Percentiles rank a stretch among this genome's conserved stretches.
Conservation (phyloP, 164 flowering plant genomes). For the Akebia trifoliata region DNA sequence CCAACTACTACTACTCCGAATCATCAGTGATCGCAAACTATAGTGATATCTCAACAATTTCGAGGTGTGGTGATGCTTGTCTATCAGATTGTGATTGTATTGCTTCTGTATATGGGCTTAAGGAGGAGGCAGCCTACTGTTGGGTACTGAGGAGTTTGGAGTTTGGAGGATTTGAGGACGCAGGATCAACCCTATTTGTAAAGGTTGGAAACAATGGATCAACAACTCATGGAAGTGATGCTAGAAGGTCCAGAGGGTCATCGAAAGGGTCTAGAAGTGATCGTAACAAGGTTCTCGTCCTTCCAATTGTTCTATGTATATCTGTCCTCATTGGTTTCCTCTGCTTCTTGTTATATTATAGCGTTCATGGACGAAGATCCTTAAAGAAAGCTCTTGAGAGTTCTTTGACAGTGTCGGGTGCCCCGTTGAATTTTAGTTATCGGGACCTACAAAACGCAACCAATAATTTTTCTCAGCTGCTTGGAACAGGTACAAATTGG, state of each 20-base stretch:
- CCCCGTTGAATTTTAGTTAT: slow-evolving; percentile 63
- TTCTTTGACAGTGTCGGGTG: slow-evolving; percentile 52
- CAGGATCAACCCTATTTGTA: slow-evolving; percentile 69
- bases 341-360: slow-evolving; percentile 45
- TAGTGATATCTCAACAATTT: slow-evolving; percentile 41
- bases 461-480: slow-evolving; percentile 24
- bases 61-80: slow-evolving; percentile 75
- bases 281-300: slow-evolving; percentile 43
- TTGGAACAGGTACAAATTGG: slow-evolving; percentile 58
- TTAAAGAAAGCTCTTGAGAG: slow-evolving; percentile 39
- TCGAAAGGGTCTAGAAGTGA: slow-evolving; percentile 16
- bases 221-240: background rate
- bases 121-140: slow-evolving; percentile 75
- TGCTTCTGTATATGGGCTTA: slow-evolving; percentile 81
- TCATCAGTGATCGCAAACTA: slow-evolving; percentile 68
- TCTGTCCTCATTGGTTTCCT: slow-evolving; percentile 47
- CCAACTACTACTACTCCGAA: slow-evolving; percentile 63
- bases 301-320: slow-evolving; percentile 65
- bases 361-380: slow-evolving; percentile 34
- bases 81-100: slow-evolving; percentile 71
- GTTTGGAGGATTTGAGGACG: slow-evolving; percentile 78
- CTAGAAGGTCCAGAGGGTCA: slow-evolving; percentile 15
- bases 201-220: slow-evolving; percentile 47
- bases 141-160: slow-evolving; percentile 75
- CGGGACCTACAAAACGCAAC: slow-evolving; percentile 58